A percentile compares a stretch with the other conserved stretches of the same genome.
phyloP scores from a whole-genome alignment of 495 filamentous ascomycete genomes.

The Tuber magnatum region DNA sequence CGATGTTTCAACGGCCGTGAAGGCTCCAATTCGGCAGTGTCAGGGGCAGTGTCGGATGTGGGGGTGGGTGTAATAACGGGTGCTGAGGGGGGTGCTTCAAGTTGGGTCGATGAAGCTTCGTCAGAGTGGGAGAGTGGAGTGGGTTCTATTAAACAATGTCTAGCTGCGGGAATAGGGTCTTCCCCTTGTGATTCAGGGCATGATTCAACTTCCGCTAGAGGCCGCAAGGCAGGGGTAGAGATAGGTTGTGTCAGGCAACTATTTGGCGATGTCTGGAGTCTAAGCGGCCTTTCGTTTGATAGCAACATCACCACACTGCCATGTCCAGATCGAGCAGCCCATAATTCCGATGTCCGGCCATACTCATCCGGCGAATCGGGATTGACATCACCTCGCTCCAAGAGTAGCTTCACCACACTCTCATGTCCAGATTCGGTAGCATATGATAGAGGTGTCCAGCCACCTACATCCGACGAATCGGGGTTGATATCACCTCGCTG shows the following conservation, averaged over 20 bases:
- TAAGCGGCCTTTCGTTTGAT: background rate
- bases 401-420: background rate
- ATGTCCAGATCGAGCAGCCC: background rate
- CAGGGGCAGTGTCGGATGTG: background rate
- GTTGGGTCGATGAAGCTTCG: background rate
- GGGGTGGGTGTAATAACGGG: background rate
- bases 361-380: no score
- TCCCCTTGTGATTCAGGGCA: background rate
- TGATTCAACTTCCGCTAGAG: background rate
- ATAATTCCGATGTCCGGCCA: background rate
- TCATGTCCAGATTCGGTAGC: background rate
- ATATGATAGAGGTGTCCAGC: background rate
- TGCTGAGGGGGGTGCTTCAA: background rate
- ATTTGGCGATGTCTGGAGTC: background rate
- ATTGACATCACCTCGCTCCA: background rate
- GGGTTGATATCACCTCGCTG: no score
- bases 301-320: background rate
- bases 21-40: background rate
- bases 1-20: background rate
- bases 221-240: accelerated
- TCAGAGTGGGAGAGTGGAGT: background rate
- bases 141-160: background rate
- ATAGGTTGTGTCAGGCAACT: no score
- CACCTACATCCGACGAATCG: no score
- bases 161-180: background rate